Percentiles rank a stretch among this genome's conserved stretches.
Evolutionary conservation across 495 filamentous ascomycete genomes (phyloP).

Genomic region (Letharia lupina): DNA sequence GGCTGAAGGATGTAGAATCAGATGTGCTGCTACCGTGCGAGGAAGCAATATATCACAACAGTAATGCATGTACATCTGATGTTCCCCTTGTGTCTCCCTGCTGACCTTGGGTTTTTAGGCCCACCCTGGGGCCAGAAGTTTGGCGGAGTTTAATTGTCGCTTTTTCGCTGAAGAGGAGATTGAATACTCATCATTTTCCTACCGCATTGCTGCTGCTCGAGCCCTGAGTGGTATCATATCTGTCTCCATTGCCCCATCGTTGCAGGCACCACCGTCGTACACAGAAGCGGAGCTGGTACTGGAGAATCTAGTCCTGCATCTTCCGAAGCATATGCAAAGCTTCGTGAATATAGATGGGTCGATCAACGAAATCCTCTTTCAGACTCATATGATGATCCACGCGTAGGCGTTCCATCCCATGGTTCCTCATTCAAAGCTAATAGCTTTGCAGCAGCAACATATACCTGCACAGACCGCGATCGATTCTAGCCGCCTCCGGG

Average conservation of each 20-base stretch:
- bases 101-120: background rate
- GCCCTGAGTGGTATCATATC: conserved; percentile 69
- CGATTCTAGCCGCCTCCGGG: background rate
- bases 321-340: conserved; percentile 66
- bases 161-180: conserved; percentile 9
- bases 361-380: conserved; percentile 86
- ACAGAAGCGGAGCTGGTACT: conserved; percentile 64
- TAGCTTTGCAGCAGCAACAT: conserved; percentile 23
- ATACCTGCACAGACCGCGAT: conserved; percentile 10
- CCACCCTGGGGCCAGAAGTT: background rate
- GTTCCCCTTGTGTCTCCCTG: background rate
- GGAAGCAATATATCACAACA: background rate
- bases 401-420: conserved; percentile 40
- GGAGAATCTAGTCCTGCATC: conserved; percentile 73
- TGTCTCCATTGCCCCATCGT: conserved; percentile 30
- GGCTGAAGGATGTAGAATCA: background rate
- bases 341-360: conserved; percentile 58
- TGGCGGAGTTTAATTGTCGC: background rate
- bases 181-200: conserved; percentile 37
- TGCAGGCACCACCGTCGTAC: conserved; percentile 34
- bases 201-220: conserved; percentile 53
- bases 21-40: conserved; percentile 24
- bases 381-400: conserved; percentile 76
- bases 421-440: conserved; percentile 9
- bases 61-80: background rate